Base-by-base conservation (phyloP, 805 yeast species). In the Candida anglica region DNA sequence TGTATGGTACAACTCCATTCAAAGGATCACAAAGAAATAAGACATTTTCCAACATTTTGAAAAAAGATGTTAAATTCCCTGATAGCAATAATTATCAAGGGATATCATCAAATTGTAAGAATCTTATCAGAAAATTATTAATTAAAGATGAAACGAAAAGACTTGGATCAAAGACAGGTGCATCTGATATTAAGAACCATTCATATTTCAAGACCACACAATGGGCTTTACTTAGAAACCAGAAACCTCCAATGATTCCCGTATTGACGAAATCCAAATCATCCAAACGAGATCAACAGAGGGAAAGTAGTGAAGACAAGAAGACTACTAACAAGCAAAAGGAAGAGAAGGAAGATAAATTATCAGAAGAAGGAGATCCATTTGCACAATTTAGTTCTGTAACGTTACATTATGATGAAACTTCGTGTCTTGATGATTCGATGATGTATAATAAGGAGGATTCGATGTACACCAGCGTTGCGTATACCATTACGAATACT, bases 221-320 rank as follows among this genome's bases (percentile, higher is more conserved):
- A 55, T 93, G 99, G 99, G 97, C 98, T 0, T 68, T 93, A 39
- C 65, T 93, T 37, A 74, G 98, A 47, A 86, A 93, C 57, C 93
- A 83, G 53, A 82, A 83, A 38, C 98, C 99, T 1, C 99, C 99
- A 11, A 81, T 93, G 80, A 81, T 93, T 13, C 99, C 99, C 0
- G 83, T 83, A 0, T 70, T 87, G 28, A 62, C 69, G 11, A 63
- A 63, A 35, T 39, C 56, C 8, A 53, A 48, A 15, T 14, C 37
- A 2, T 39, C 36, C 22, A 37, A 38, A 26, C 35, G 34, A 23
- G 40, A 39, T 13, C 48, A 48, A 15, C 47, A 42, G 18, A 51
- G 44, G 30, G 42, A 38, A 25, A 44, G 36, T 11, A 34, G 34
- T 19, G 52, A 46, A 21, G 41, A 47, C 11, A 24, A 39, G 28